Evolutionary conservation across 345 rosid genomes (phyloP).

Genomic region (Odontarrhena argentea): DNA sequence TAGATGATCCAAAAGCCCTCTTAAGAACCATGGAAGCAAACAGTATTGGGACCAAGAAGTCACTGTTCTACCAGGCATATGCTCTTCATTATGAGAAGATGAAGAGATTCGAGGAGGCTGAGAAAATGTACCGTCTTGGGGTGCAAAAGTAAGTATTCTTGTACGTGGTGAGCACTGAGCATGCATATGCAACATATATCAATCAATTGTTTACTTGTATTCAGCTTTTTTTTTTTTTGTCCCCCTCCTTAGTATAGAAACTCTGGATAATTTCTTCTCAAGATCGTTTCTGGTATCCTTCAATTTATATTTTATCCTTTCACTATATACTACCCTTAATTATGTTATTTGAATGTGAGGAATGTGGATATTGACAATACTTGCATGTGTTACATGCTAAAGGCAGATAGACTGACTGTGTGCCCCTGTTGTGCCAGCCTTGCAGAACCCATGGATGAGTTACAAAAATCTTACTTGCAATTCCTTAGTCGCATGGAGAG

Average conservation of each 20-base stretch:
- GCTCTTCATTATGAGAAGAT: slow-evolving; percentile 85
- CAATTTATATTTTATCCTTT: slow-evolving; percentile 17
- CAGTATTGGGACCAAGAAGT: slow-evolving; percentile 61
- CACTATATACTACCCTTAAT: not conserved
- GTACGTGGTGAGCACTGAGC: not conserved
- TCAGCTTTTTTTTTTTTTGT: not conserved
- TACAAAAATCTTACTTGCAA: slow-evolving; percentile 80
- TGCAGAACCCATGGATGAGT: slow-evolving; percentile 84
- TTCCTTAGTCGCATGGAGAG: slow-evolving; percentile 77
- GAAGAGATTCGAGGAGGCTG: slow-evolving; percentile 83
- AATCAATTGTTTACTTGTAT: not conserved
- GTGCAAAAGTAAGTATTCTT: slow-evolving; percentile 68
- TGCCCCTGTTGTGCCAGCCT: slow-evolving; percentile 51
- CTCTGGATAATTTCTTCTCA: not conserved
- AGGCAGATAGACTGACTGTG: slow-evolving; percentile 4
- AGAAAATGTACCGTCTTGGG: slow-evolving; percentile 82
- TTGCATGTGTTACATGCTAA: slow-evolving; percentile 11
- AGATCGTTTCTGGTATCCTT: slow-evolving; percentile 5
- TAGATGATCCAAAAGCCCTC: slow-evolving; percentile 74
- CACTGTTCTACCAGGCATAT: slow-evolving; percentile 89
- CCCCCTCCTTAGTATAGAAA: too few species aligned
- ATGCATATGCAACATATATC: not conserved
- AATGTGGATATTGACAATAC: not conserved
- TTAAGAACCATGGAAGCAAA: slow-evolving; percentile 77
- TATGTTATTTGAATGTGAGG: not conserved